Conservation (phyloP, 768 basidiomycete genomes). For the Tricholoma flavovirens region DNA sequence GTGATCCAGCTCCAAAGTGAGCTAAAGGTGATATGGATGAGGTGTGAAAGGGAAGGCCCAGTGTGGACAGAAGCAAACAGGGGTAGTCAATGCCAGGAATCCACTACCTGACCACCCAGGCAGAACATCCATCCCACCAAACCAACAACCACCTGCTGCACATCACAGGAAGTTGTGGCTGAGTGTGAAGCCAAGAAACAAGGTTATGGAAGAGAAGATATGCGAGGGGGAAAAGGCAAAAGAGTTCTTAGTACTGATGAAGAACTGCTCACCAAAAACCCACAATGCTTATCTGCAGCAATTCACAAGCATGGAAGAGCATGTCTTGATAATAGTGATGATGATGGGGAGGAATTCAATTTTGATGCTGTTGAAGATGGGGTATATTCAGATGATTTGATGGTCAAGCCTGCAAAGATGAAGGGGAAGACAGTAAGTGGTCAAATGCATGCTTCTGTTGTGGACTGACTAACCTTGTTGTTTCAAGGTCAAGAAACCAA, state of each 20-base stretch:
- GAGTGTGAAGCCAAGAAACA: background rate
- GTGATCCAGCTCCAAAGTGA: conserved; percentile 1
- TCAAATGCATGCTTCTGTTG: background rate
- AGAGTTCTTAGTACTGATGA: conserved; percentile 4
- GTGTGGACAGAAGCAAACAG: background rate
- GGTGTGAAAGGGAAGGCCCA: background rate
- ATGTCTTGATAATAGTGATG: background rate
- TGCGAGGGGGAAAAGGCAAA: conserved; percentile 6
- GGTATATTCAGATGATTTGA: background rate
- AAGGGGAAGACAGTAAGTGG: background rate
- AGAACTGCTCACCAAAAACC: background rate
- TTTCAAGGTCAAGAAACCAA: background rate
- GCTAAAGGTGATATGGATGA: conserved; percentile 2
- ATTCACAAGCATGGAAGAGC: too few species aligned
- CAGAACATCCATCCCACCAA: conserved; percentile 9
- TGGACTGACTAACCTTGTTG: background rate
- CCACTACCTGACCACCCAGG: conserved; percentile 11
- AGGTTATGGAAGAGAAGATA: conserved; percentile 1
- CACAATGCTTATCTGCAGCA: conserved; percentile 2
- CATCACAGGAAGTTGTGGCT: conserved; percentile 9
- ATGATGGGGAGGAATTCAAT: conserved; percentile 3
- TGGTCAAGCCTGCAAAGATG: background rate
- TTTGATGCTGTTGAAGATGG: background rate
- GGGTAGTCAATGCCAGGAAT: background rate
- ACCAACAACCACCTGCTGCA: conserved; percentile 1